Evolutionary conservation across 257 asterid species (phyloP), one percentile per base, ranked within the genome.

Genomic region (Salvia miltiorrhiza): DNA sequence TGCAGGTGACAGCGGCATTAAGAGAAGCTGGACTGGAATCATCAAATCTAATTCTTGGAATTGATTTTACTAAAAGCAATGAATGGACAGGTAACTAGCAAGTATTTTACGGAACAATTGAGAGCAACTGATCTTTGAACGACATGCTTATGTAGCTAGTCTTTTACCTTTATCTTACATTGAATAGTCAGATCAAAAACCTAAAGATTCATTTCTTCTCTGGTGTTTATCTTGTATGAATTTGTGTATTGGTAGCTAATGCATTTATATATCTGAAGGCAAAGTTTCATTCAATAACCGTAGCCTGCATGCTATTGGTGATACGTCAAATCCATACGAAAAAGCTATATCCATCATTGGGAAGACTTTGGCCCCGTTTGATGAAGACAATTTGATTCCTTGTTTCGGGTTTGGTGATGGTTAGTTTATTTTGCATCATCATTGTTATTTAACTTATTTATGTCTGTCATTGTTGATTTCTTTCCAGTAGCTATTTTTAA

Each of bases 341-440:
- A 88, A 79, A 56, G 95, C 95, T 67, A 88, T 90, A 80, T 81
- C 87, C 76, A 79, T 90, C 73, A 80, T 90, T 44, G 97, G 97
- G 44, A 90, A 90, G 84, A 90, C 93, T 50, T 75, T 90, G 82
- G 86, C 97, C 53, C 90, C 95, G 9, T 88, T 90, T 55, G 97
- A 88, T 76, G 97, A 88, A 80, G 97, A 88, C 81, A 81, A 90
- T 73, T 56, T 88, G 69, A 90, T 90, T 75, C 97, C 95, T 59
- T 90, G 97, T 86, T 90, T 88, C 41, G 97, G 97, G 23, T 90
- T 90, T 78, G 97, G 97, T 26, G 95, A 90, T 83, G 97, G 97
- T 90, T 67, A 59, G 90, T 78, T 71, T 53, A 48, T 65, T 12
- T 39, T 5, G 12, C 17, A 43, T 21, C 63, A 19, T 65, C 64